These are phyloP conservation scores for Arthrocladium fulminans DNA, from an alignment of 2,329 filamentous ascomycete genomes.

Conservation along the genomic window DNA sequence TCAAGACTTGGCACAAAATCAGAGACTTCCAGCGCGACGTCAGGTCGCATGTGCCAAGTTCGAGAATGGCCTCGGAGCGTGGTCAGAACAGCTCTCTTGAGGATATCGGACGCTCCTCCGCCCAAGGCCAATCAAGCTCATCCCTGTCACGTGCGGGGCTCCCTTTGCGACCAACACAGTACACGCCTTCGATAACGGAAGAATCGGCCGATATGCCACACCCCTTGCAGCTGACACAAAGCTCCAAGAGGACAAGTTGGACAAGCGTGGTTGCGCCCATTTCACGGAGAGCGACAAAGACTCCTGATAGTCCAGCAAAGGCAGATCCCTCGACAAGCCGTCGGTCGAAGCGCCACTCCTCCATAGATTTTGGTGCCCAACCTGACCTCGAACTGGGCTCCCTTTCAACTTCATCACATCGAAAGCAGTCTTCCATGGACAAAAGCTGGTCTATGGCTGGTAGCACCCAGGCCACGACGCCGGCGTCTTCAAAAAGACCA, in stretches of 20 bases:
- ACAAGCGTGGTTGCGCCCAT: slow-evolving; percentile 32
- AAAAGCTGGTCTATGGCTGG: slow-evolving; percentile 48
- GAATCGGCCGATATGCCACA: slow-evolving; percentile 28
- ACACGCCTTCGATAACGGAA: slow-evolving; percentile 33
- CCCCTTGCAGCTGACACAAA: slow-evolving; percentile 5
- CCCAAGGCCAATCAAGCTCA: slow-evolving; percentile 32
- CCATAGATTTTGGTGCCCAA: slow-evolving; percentile 58
- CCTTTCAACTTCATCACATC: slow-evolving; percentile 33
- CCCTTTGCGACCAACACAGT: slow-evolving; percentile 17
- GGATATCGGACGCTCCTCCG: slow-evolving; percentile 34
- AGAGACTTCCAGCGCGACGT: slow-evolving; percentile 85
- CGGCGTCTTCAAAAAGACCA: slow-evolving; percentile 17
- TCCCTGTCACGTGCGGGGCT: slow-evolving; percentile 17
- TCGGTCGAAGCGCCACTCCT: slow-evolving; percentile 79
- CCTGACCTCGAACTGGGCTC: slow-evolving; percentile 23
- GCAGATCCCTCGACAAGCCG: slow-evolving; percentile 56
- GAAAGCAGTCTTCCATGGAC: slow-evolving; percentile 52
- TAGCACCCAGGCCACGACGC: slow-evolving; percentile 26
- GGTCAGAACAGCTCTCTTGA: slow-evolving; percentile 28
- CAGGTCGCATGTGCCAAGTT: slow-evolving; percentile 43
- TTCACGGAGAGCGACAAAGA: slow-evolving; percentile 35
- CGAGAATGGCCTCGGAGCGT: slow-evolving; percentile 22
- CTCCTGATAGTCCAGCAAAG: slow-evolving; percentile 56
- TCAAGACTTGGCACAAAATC: slow-evolving; percentile 97
- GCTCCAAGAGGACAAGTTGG: slow-evolving; percentile 5